Conservation (phyloP, 2,329 filamentous ascomycete species). For the Pseudopyrenochaeta lycopersici region DNA sequence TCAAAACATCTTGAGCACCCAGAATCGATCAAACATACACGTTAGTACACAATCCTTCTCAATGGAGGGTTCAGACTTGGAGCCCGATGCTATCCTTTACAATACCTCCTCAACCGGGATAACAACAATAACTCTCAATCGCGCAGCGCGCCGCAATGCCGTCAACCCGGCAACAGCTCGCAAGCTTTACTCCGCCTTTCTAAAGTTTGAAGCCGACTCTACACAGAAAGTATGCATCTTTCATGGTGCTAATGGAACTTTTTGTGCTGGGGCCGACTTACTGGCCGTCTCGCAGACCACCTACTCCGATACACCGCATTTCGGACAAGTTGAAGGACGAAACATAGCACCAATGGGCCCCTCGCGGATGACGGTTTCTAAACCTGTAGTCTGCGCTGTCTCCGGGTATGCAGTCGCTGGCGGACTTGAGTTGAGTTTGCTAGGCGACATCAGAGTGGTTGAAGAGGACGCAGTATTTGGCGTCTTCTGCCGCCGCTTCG, state of each 20-base stretch:
- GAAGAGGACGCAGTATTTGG: constrained; percentile 65
- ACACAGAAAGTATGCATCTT: constrained; percentile 64
- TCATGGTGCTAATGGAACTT: constrained; percentile 57
- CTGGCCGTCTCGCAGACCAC: constrained; percentile 50
- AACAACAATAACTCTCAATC: constrained; percentile 65
- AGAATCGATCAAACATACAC: neutral
- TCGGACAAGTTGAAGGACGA: constrained; percentile 45
- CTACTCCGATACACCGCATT: constrained; percentile 21
- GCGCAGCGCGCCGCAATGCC: constrained; percentile 62
- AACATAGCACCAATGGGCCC: constrained; percentile 63
- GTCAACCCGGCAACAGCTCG: constrained; percentile 60
- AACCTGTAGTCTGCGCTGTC: constrained; percentile 63
- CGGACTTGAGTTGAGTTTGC: constrained; percentile 61
- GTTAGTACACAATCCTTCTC: neutral
- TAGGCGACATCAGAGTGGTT: constrained; percentile 63
- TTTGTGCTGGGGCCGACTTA: constrained; percentile 65
- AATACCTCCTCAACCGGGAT: constrained; percentile 51
- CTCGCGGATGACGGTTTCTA: constrained; percentile 59
- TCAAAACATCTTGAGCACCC: neutral
- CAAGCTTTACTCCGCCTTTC: constrained; percentile 59
- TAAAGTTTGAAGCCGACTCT: constrained; percentile 59
- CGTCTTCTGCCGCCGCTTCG: constrained; percentile 64
- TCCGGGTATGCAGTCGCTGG: constrained; percentile 64
- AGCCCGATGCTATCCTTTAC: constrained; percentile 25
- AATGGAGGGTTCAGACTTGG: constrained; percentile 5